Percentiles rank a stretch among this genome's conserved stretches.
Conservation (phyloP, 805 yeast species). For the Hermanozyma aechmeae region DNA sequence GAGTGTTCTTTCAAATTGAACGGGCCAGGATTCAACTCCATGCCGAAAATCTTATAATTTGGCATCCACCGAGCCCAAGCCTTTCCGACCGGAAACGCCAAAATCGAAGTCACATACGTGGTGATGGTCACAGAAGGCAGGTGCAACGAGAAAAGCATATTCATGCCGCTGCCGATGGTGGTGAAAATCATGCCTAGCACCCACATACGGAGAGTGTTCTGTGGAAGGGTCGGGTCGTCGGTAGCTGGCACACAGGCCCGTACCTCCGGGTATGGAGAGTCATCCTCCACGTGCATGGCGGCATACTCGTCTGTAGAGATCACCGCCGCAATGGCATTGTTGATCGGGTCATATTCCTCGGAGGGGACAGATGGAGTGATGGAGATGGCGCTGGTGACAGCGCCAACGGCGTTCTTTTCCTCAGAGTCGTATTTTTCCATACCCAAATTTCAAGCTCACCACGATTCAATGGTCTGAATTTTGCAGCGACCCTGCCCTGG, state of each 20-base stretch:
- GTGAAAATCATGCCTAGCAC: neutral
- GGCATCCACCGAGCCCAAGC: neutral
- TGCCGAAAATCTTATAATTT: neutral
- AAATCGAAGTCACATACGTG: neutral
- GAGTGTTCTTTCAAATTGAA: neutral
- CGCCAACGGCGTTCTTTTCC: too few species aligned
- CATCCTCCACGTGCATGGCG: neutral
- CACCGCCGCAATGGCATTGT: neutral
- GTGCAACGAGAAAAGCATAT: neutral
- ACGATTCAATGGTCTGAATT: too few species aligned
- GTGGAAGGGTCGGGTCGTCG: neutral
- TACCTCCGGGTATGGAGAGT: neutral
- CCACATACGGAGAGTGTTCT: neutral
- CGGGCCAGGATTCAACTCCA: neutral
- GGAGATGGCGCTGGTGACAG: too few species aligned
- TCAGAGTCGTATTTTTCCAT: too few species aligned
- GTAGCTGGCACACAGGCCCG: neutral
- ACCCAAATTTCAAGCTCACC: too few species aligned
- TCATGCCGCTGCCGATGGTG: neutral
- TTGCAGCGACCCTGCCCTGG: too few species aligned
- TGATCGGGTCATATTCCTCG: neutral
- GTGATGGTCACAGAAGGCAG: neutral
- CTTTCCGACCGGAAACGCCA: neutral
- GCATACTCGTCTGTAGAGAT: neutral
- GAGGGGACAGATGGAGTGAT: too few species aligned